These are phyloP conservation scores for Cryptosporidium baileyi DNA, from an alignment of 169 alveolate genomes.

Conservation along the genomic window DNA sequence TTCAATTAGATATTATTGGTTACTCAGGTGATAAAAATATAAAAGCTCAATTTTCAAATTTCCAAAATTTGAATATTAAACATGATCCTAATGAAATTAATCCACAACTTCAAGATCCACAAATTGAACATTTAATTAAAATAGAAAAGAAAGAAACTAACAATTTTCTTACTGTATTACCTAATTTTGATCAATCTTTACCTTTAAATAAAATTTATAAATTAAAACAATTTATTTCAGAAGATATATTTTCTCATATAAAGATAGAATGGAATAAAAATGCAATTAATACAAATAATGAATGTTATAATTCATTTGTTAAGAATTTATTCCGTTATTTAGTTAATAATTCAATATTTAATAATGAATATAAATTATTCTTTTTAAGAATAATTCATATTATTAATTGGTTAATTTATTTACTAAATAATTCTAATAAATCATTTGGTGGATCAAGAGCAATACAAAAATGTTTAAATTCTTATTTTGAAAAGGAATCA, in stretches of 20 bases:
- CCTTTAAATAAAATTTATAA: background rate
- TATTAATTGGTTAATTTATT: constrained; percentile 30
- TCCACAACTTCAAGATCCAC: background rate
- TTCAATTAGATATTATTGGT: constrained; percentile 52
- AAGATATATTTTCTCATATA: background rate
- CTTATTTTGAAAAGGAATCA: background rate
- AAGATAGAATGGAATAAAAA: constrained; percentile 10
- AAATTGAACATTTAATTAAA: constrained; percentile 27
- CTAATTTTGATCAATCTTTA: constrained; percentile 17
- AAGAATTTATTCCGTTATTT: background rate
- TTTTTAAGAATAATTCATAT: constrained; percentile 5
- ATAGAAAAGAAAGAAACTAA: constrained; percentile 23
- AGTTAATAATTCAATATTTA: background rate
- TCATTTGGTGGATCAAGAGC: constrained; percentile 67
- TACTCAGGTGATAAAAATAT: constrained; percentile 30
- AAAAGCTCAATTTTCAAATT: constrained; percentile 37
- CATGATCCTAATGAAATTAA: background rate
- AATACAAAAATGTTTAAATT: constrained; percentile 15
- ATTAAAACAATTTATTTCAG: background rate
- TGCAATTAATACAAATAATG: background rate
- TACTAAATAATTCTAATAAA: constrained; percentile 6
- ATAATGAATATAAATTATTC: background rate
- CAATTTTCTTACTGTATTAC: background rate
- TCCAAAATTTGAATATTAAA: constrained; percentile 22
- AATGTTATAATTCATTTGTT: background rate